phyloP scores from a whole-genome alignment of 108 stramenopile genomes.

The Pseudonitzschia multiseries region DNA sequence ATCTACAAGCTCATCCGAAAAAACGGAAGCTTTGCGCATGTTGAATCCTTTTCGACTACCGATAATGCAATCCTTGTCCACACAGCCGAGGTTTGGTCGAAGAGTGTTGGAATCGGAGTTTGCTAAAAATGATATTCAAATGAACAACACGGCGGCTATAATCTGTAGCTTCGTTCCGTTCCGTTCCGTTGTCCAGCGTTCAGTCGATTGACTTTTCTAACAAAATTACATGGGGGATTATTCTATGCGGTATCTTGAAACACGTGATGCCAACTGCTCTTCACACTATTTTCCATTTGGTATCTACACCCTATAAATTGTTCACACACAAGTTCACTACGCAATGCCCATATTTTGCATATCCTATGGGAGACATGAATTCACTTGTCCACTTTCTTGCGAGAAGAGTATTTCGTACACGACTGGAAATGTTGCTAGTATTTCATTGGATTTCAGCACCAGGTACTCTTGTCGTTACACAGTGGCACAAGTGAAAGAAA shows the following conservation, averaged over 20 bases:
- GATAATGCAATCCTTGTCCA: constrained; percentile 29
- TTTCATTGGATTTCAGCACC: too few species aligned
- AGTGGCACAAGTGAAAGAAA: too few species aligned
- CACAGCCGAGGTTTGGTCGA: constrained; percentile 44
- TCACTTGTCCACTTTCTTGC: too few species aligned
- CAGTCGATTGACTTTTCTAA: neutral
- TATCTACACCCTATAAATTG: neutral
- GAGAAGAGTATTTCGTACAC: too few species aligned
- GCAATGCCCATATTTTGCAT: neutral
- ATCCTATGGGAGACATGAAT: too few species aligned
- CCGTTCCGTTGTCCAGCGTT: too few species aligned
- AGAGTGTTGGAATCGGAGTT: constrained; percentile 28
- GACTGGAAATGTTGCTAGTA: too few species aligned
- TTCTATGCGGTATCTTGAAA: neutral
- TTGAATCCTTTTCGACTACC: constrained; percentile 20
- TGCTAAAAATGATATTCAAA: constrained; percentile 2
- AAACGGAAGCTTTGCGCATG: constrained; percentile 27
- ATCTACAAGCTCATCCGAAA: constrained; percentile 42
- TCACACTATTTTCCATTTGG: neutral
- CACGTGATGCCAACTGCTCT: neutral
- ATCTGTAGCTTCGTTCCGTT: too few species aligned
- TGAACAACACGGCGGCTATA: neutral
- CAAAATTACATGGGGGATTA: neutral
- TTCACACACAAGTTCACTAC: neutral
- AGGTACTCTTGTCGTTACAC: too few species aligned